phyloP scores from a whole-genome alignment of 371 early-diverging fungal species.

The Syncephalis plumigaleata region DNA sequence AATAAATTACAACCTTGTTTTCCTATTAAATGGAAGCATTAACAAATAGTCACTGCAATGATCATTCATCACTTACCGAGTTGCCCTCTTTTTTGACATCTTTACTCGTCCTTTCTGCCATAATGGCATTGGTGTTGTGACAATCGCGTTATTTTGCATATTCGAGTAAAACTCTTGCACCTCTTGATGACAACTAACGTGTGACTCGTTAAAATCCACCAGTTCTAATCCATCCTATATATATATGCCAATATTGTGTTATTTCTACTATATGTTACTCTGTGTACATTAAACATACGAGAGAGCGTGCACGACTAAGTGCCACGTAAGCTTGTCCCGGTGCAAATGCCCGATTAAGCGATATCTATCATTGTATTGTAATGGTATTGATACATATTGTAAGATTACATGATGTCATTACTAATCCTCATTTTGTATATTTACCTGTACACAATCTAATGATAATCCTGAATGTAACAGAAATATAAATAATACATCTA shows the following conservation, averaged over 20 bases:
- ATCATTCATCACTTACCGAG: background rate
- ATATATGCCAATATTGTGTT: too few relatives aligned
- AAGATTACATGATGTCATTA: too few relatives aligned
- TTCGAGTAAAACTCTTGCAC: constrained; percentile 31
- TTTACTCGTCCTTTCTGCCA: constrained; percentile 5
- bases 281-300: constrained; percentile 2
- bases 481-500: too few relatives aligned
- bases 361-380: constrained; percentile 18
- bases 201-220: constrained; percentile 41
- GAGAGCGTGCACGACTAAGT: constrained; percentile 20
- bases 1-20: background rate
- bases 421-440: background rate
- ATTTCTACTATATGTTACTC: too few relatives aligned
- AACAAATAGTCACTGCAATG: background rate
- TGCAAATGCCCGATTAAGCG: constrained; percentile 17
- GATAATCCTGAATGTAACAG: too few relatives aligned
- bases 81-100: background rate
- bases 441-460: constrained; percentile 11
- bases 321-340: constrained; percentile 45
- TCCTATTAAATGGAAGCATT: background rate
- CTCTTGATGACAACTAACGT: constrained; percentile 49
- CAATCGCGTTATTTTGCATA: too few relatives aligned
- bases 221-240: constrained; percentile 33
- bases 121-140: too few relatives aligned
- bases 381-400: too few relatives aligned